phyloP scores from a whole-genome alignment of 129 eudicot genomes.

The Calendula officinalis region DNA sequence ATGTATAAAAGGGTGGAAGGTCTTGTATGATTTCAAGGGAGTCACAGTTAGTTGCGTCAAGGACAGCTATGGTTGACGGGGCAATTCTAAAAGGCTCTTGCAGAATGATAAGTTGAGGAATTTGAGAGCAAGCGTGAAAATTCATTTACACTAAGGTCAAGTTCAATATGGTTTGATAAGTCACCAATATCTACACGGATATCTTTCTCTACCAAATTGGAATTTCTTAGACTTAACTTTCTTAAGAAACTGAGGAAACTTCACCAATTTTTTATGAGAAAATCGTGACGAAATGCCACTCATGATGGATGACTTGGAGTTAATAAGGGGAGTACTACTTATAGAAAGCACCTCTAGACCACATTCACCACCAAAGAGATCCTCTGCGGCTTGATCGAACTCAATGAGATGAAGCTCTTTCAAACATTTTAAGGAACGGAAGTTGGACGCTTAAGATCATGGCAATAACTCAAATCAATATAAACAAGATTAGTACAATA shows the following conservation, averaged over 20 bases:
- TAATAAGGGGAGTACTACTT: too few relatives aligned
- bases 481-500: background rate
- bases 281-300: too few relatives aligned
- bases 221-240: background rate
- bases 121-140: background rate
- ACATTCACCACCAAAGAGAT: too few relatives aligned
- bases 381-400: too few relatives aligned
- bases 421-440: background rate
- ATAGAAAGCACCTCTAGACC: too few relatives aligned
- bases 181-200: background rate
- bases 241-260: background rate
- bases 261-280: too few relatives aligned
- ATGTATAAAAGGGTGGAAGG: background rate
- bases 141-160: background rate
- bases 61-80: constrained; percentile 5
- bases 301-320: too few relatives aligned
- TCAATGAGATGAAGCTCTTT: too few relatives aligned
- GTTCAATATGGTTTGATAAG: background rate
- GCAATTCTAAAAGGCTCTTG: background rate
- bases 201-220: background rate
- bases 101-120: background rate
- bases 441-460: background rate
- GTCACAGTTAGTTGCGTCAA: background rate
- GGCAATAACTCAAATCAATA: background rate
- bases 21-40: background rate